Base-by-base conservation (phyloP, 2,329 filamentous ascomycete genomes). In the Fusarium mangiferae region DNA sequence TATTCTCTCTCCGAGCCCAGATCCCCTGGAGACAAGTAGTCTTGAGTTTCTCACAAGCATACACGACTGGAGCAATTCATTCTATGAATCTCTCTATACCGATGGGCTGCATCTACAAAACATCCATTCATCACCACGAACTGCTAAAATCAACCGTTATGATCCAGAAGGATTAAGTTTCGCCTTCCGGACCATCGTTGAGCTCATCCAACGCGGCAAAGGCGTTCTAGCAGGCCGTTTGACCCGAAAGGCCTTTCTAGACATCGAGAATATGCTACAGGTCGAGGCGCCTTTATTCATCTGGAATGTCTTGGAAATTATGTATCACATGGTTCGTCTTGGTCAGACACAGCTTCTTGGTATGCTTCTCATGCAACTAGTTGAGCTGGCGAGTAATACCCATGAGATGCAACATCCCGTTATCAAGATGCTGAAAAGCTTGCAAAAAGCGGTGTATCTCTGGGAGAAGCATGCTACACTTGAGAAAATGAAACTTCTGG, bases 301-400 rank as follows among this genome's bases (percentile, higher is more conserved):
- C 4, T 72, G 69, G 69, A 72, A 72, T 18, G 38, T 71, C 5
- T 7, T 72, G 17, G 69, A 72, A 49, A 66, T 72, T 10, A 49
- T 71, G 33, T 46, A 67, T 39, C 48, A 45, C 26, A 62, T 72
- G 45, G 68, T 58, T 6, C 56, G 39, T 3, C 48, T 54, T 13
- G 51, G 51, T 7, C 67, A 70, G 7, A 45, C 56, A 1, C 61
- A 62, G 28, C 45, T 72, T 11, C 54, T 72, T 7, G 26, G 26
- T 4, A 71, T 72, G 38, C 52, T 72, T 8, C 20, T 72, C 4
- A 17, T 39, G 7, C 68, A 72, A 3, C 11, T 72, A 2, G 36
- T 41, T 0, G 52, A 66, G 2, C 28, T 72, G 9, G 51, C 62
- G 8, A 62, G 38, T 6, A 42, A 62, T 18, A 18, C 12, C 10